A percentile compares a stretch with the other conserved stretches of the same genome.
Conservation (phyloP, 2,329 filamentous ascomycete species). For the Cyclaneusma minus region DNA sequence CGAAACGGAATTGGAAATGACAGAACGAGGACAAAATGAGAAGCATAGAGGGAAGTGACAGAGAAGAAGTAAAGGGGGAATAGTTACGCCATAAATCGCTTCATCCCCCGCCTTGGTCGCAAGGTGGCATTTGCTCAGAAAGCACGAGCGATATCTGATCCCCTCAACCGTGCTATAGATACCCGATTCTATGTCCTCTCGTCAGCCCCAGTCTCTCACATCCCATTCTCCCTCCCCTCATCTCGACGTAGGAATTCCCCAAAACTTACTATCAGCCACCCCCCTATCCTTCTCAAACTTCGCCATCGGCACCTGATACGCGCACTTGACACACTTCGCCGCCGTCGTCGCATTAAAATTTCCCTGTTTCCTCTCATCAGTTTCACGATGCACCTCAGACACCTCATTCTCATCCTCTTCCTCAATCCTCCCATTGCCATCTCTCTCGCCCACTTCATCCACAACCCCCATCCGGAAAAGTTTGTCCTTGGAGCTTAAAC, state of each 20-base stretch:
- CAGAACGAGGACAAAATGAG: too few relatives aligned
- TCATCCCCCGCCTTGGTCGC: slow-evolving; percentile 13
- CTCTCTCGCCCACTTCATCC: too few relatives aligned
- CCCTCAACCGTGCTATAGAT: slow-evolving; percentile 15
- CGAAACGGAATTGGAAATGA: too few relatives aligned
- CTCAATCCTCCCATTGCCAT: too few relatives aligned
- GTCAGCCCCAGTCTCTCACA: slow-evolving; percentile 9
- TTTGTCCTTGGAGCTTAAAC: too few relatives aligned
- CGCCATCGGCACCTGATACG: slow-evolving; percentile 16
- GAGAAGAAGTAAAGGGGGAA: neutral
- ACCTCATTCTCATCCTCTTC: too few relatives aligned
- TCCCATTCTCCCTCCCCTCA: too few relatives aligned
- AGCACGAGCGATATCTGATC: slow-evolving; percentile 16
- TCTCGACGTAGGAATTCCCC: too few relatives aligned
- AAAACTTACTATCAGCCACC: slow-evolving; percentile 2
- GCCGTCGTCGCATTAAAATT: slow-evolving; percentile 14
- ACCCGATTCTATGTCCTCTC: slow-evolving; percentile 8
- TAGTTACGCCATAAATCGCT: slow-evolving; percentile 16
- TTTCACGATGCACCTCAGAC: too few relatives aligned
- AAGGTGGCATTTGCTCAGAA: slow-evolving; percentile 17
- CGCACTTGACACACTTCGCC: slow-evolving; percentile 15
- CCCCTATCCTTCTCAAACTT: slow-evolving; percentile 14
- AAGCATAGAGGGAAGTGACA: neutral
- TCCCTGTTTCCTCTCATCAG: slow-evolving; percentile 7
- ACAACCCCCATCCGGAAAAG: too few relatives aligned